Conservation (phyloP, 768 basidiomycete species). For the Termitomyces heimii region DNA sequence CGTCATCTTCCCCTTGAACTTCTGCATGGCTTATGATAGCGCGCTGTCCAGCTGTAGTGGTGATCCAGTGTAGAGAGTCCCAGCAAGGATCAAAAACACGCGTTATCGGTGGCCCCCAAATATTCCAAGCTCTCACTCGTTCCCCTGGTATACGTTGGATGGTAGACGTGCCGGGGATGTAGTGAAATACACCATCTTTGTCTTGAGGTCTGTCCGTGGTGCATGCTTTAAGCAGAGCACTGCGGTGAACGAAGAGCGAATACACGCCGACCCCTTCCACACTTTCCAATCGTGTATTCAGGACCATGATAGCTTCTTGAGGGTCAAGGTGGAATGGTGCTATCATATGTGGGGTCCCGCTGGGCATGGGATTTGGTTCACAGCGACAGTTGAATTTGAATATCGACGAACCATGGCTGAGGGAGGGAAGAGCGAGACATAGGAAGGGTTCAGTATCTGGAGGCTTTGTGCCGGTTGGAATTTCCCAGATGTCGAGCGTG, state of each 20-base stretch:
- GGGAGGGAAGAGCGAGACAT: conserved; percentile 1
- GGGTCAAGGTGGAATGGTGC: conserved; percentile 4
- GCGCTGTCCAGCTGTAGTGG: conserved; percentile 17
- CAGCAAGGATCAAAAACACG: conserved; percentile 12
- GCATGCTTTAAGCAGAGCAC: conserved; percentile 1
- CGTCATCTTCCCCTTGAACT: background rate
- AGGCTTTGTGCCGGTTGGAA: background rate
- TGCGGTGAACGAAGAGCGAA: conserved; percentile 7
- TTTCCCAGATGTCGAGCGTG: conserved; percentile 20
- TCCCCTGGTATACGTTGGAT: background rate
- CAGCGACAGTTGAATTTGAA: conserved; percentile 6
- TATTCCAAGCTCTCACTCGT: conserved; percentile 5
- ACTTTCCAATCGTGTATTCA: background rate
- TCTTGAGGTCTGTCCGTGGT: background rate
- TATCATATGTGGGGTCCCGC: background rate
- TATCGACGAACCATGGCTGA: background rate
- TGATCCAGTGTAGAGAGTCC: conserved; percentile 14
- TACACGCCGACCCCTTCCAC: background rate
- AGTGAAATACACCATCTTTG: background rate
- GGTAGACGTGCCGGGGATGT: background rate
- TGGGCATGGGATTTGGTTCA: conserved; percentile 11
- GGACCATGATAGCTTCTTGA: conserved; percentile 7
- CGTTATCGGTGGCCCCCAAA: conserved; percentile 17
- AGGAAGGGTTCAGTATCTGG: background rate
- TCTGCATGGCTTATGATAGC: conserved; percentile 6